Evolutionary conservation across 2,329 filamentous ascomycete genomes (phyloP), one percentile per base, ranked within the genome.

Genomic region (Trichoderma citrinoviride): DNA sequence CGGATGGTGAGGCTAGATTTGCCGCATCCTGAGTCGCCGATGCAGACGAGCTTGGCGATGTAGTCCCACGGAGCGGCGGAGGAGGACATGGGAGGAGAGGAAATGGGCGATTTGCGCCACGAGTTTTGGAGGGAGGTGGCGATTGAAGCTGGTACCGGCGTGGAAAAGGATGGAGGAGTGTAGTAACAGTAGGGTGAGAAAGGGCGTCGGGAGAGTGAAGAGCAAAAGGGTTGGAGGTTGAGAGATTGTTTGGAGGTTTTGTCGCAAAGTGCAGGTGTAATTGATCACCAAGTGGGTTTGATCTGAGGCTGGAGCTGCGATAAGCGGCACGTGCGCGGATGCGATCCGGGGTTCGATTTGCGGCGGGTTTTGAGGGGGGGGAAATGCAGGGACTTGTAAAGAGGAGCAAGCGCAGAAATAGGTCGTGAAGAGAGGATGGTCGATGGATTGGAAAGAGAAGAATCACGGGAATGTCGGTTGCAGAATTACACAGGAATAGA

Each of bases 21-120:
- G 74, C 95, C 95, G 75, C 92, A 96, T 76, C 93, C 95, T 52
- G 91, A 95, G 81, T 98, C 95, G 77, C 95, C 95, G 74, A 99
- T 93, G 81, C 92, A 96, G 75, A 98, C 94, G 73, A 99, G 91
- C 80, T 99, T 99, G 78, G 94, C 93, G 76, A 98, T 99, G 82
- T 96, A 98, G 82, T 98, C 93, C 94, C 94, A 98, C 78, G 92
- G 90, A 73, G 88, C 54, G 57, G 88, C 54, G 57, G 64, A 85
- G 68, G 80, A 77, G 74, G 84, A 83, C 85, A 87, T 87, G 75
- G 71, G 68, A 64, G 47, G 46, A 37, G 52, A 49, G 29, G 50
- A 60, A 44, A 6, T 29, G 64, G 21, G 57, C 37, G 27, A 40
- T n/a, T n/a, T 19, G 57, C 10, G 29, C 33, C 37, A 60, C 41